phyloP scores from a whole-genome alignment of 768 basidiomycete species.

The Cystobasidium tubakii region DNA sequence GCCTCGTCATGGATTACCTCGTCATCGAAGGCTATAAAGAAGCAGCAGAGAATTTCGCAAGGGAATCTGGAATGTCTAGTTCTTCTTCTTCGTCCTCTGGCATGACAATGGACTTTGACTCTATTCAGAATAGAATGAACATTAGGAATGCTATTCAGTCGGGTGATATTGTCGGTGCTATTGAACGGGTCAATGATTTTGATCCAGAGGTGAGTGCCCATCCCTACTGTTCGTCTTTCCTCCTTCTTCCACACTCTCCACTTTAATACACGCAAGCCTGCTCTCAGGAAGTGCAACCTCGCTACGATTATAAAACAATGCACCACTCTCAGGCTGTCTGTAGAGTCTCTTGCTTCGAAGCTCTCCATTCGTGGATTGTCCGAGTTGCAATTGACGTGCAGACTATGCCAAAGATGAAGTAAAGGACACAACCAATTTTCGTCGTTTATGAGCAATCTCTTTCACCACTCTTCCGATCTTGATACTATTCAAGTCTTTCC shows the following conservation, averaged over 20 bases:
- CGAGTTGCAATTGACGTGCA: conserved; percentile 41
- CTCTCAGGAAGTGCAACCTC: no score
- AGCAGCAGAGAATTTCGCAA: conserved; percentile 88
- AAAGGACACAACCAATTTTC: conserved; percentile 37
- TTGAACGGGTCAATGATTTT: conserved; percentile 87
- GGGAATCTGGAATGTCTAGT: conserved; percentile 67
- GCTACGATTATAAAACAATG: conserved; percentile 42
- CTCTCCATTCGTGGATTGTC: conserved; percentile 5
- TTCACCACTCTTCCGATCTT: not conserved
- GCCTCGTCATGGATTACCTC: conserved; percentile 92
- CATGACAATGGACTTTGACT: conserved; percentile 68
- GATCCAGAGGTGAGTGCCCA: conserved; percentile 97
- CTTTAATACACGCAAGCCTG: no score
- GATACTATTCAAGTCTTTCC: not conserved
- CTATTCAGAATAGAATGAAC: conserved; percentile 86
- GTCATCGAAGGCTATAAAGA: conserved; percentile 96
- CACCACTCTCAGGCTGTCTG: conserved; percentile 45
- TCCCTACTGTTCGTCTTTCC: no score
- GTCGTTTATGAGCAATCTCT: not conserved
- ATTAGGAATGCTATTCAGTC: conserved; percentile 89
- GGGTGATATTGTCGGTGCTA: conserved; percentile 91
- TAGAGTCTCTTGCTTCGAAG: conserved; percentile 1
- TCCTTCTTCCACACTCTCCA: not conserved
- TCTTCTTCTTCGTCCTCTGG: conserved; percentile 45
- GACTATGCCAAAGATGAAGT: conserved; percentile 42